Percentiles rank a stretch among this genome's conserved stretches.
Conservation (phyloP, 2,329 filamentous ascomycete species). For the Lachnellula suecica region DNA sequence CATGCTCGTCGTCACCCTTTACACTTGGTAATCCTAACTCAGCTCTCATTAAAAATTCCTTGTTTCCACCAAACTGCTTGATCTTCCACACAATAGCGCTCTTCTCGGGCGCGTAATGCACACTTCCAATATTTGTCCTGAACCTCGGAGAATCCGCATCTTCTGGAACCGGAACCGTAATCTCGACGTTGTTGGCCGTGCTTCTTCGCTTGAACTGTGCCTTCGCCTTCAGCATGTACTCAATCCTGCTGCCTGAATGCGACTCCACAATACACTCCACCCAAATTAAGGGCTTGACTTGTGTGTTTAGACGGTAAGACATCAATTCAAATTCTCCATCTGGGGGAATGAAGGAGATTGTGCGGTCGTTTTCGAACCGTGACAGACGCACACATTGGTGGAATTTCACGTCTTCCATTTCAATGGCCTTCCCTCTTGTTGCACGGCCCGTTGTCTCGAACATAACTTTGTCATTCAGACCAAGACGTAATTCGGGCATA, state of each 20-base stretch:
- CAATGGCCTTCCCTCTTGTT: slow-evolving; percentile 92
- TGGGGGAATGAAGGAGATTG: slow-evolving; percentile 97
- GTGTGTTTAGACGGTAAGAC: slow-evolving; percentile 97
- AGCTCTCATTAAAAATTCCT: slow-evolving; percentile 98
- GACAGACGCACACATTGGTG: slow-evolving; percentile 96
- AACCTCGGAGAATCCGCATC: slow-evolving; percentile 96
- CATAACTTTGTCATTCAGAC: slow-evolving; percentile 99
- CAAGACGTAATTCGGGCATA: slow-evolving; percentile 93
- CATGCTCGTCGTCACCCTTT: slow-evolving; percentile 90
- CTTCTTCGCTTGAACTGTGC: slow-evolving; percentile 97
- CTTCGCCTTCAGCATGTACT: slow-evolving; percentile 98
- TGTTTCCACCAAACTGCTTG: slow-evolving; percentile 97
- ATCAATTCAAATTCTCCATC: slow-evolving; percentile 99
- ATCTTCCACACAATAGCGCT: slow-evolving; percentile 99
- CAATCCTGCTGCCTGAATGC: slow-evolving; percentile 91
- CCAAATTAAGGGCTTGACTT: slow-evolving; percentile 98
- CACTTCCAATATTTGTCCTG: slow-evolving; percentile 93
- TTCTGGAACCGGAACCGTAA: slow-evolving; percentile 93
- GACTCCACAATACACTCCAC: slow-evolving; percentile 97
- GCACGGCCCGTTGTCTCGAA: slow-evolving; percentile 96
- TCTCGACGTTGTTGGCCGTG: slow-evolving; percentile 98
- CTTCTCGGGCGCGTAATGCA: slow-evolving; percentile 97
- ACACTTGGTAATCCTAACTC: slow-evolving; percentile 93
- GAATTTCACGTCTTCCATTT: slow-evolving; percentile 99
- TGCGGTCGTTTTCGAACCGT: slow-evolving; percentile 96